phyloP scores from a whole-genome alignment of 306 rosid genomes.

The Dryas octopetala region DNA sequence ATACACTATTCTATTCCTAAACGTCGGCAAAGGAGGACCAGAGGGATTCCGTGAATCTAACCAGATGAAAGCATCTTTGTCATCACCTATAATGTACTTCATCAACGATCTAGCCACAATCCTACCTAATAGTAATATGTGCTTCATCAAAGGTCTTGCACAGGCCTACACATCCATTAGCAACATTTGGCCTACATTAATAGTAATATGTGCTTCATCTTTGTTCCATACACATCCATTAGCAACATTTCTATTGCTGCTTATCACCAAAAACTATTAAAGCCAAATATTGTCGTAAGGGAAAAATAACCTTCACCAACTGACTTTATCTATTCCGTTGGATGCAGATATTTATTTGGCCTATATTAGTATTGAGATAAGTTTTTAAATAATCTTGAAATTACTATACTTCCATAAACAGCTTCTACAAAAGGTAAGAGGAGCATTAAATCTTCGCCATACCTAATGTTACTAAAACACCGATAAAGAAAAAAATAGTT shows the following conservation, averaged over 20 bases:
- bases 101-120: neutral
- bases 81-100: neutral
- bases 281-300: neutral
- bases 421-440: too few species aligned
- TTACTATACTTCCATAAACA: too few species aligned
- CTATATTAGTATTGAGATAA: neutral
- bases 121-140: neutral
- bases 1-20: neutral
- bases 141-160: neutral
- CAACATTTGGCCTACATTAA: neutral
- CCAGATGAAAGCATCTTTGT: neutral
- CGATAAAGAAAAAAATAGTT: too few species aligned
- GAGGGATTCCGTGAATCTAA: neutral
- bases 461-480: too few species aligned
- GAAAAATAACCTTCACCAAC: neutral
- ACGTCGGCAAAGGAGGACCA: neutral
- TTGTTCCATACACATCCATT: neutral
- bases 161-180: neutral
- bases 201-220: neutral
- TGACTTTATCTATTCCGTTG: neutral
- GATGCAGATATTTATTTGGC: neutral
- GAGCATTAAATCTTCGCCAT: too few species aligned
- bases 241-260: neutral
- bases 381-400: neutral
- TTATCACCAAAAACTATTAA: neutral